These are phyloP conservation scores for Amylocystis lapponica DNA, from an alignment of 768 basidiomycete species.

Conservation along the genomic window DNA sequence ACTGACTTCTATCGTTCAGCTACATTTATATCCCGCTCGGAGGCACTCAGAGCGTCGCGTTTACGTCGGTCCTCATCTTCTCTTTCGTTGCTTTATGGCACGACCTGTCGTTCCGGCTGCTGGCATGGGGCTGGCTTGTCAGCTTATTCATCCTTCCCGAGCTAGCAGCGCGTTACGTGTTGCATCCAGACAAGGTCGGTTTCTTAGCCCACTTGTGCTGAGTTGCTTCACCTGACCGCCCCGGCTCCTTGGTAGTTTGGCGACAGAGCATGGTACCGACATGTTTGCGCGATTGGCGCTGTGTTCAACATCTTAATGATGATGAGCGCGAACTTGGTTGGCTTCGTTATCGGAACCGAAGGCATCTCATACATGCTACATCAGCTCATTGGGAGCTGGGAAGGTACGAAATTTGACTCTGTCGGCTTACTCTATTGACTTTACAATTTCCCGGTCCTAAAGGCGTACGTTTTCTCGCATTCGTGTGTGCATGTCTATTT, in stretches of 20 bases:
- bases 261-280: slow-evolving; percentile 72
- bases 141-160: slow-evolving; percentile 89
- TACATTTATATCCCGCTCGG: slow-evolving; percentile 95
- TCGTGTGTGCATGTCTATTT: slow-evolving; percentile 63
- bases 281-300: slow-evolving; percentile 76
- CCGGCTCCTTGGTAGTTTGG: too few relatives aligned
- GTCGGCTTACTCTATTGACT: too few relatives aligned
- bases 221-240: too few relatives aligned
- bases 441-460: too few relatives aligned
- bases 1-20: slow-evolving; percentile 38
- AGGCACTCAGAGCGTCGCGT: slow-evolving; percentile 48
- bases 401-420: slow-evolving; percentile 52
- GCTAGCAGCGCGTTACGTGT: slow-evolving; percentile 49
- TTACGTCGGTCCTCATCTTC: slow-evolving; percentile 78
- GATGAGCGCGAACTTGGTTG: slow-evolving; percentile 90
- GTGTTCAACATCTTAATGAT: slow-evolving; percentile 83
- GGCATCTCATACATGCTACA: slow-evolving; percentile 63
- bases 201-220: neutral
- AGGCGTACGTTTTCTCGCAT: slow-evolving; percentile 65
- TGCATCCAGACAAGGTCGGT: slow-evolving; percentile 52
- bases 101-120: slow-evolving; percentile 78
- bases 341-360: slow-evolving; percentile 88
- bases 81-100: slow-evolving; percentile 99
- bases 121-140: slow-evolving; percentile 97
- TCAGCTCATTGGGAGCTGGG: slow-evolving; percentile 56